Percentiles rank a stretch among this genome's conserved stretches.
Conservation (phyloP, 169 alveolate genomes). For the Plasmodium billcollinsi region DNA sequence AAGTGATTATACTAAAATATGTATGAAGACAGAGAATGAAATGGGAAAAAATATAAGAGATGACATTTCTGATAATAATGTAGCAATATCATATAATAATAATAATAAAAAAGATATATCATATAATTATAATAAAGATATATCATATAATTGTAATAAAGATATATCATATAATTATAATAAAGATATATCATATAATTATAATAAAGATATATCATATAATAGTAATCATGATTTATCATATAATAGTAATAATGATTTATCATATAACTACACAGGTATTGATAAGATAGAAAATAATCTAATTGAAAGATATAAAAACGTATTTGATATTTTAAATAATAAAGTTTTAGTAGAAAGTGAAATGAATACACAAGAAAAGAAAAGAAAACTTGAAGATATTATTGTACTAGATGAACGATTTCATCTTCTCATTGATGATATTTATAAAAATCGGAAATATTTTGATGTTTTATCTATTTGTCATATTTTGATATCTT, state of each 20-base stretch:
- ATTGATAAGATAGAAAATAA: constrained; percentile 66
- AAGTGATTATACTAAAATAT: constrained; percentile 42
- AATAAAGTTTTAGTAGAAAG: constrained; percentile 80
- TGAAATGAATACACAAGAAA: constrained; percentile 53
- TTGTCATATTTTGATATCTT: constrained; percentile 84
- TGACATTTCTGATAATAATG: not conserved
- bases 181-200: not conserved
- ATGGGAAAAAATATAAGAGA: not conserved
- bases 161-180: not conserved
- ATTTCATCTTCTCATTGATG: constrained; percentile 79
- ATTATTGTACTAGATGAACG: constrained; percentile 68
- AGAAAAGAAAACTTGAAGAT: constrained; percentile 68
- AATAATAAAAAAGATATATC: not conserved
- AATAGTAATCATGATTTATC: not conserved
- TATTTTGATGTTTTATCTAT: constrained; percentile 84
- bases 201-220: not conserved
- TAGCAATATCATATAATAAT: too few relatives aligned
- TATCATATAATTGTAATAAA: too few relatives aligned
- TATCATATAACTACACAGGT: constrained; percentile 1
- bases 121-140: constrained; percentile 1
- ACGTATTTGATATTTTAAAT: constrained; percentile 61
- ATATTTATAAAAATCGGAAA: constrained; percentile 81
- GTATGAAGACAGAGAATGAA: not conserved
- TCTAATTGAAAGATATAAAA: constrained; percentile 34
- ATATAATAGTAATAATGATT: not conserved